Conservation (phyloP, 2,329 filamentous ascomycete species). For the Hymenoscyphus linearis region DNA sequence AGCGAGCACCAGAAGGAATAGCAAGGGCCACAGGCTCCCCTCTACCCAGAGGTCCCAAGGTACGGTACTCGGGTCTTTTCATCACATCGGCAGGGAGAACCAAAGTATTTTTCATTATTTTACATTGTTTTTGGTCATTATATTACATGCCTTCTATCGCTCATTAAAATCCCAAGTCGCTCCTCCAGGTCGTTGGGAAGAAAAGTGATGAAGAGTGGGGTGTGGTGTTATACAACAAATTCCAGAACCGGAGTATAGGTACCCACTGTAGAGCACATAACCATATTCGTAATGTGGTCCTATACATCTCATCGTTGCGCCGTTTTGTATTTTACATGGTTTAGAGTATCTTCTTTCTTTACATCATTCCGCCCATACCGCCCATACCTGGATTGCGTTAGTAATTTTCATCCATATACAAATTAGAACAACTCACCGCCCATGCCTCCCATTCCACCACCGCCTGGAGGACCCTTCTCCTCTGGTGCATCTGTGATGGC, state of each 20-base stretch:
- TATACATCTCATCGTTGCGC: neutral
- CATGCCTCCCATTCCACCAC: constrained; percentile 45
- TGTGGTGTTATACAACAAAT: constrained; percentile 29
- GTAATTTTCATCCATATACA: neutral
- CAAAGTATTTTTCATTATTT: constrained; percentile 12
- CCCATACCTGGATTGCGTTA: constrained; percentile 34
- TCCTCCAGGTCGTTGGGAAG: constrained; percentile 27
- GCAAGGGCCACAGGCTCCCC: too few relatives aligned
- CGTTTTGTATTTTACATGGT: constrained; percentile 27
- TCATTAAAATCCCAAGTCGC: constrained; percentile 25
- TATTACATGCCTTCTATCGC: constrained; percentile 23
- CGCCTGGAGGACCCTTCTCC: constrained; percentile 66
- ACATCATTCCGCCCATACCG: constrained; percentile 34
- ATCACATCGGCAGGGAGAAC: neutral
- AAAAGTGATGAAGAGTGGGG: constrained; percentile 28
- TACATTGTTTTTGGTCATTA: constrained; percentile 27
- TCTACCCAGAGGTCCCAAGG: too few relatives aligned
- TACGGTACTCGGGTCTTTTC: neutral
- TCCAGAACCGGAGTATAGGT: constrained; percentile 3
- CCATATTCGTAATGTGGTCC: too few relatives aligned
- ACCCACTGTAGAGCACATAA: neutral
- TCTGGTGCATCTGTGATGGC: constrained; percentile 97
- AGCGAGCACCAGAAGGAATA: too few relatives aligned
- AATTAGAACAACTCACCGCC: constrained; percentile 37
- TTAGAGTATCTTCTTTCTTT: constrained; percentile 18